A percentile compares a stretch with the other conserved stretches of the same genome.
Conservation (phyloP, 306 rosid genomes). For the Lagenaria siceraria region DNA sequence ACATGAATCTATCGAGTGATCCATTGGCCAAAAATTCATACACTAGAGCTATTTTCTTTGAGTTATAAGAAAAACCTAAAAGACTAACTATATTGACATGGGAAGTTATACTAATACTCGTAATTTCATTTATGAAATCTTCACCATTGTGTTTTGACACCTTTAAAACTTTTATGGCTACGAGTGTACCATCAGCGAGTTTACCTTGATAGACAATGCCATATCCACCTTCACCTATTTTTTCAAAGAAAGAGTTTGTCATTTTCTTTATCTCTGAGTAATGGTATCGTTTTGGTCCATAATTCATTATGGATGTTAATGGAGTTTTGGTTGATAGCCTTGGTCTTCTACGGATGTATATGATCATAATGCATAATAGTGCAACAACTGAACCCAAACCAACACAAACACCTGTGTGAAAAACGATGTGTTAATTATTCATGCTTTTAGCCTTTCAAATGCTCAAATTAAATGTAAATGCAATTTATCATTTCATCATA, state of each 20-base stretch:
- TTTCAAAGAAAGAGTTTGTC: neutral
- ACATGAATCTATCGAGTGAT: neutral
- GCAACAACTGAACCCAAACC: neutral
- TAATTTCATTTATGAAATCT: neutral
- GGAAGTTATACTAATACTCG: neutral
- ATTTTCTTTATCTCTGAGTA: neutral
- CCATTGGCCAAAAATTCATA: constrained; percentile 7
- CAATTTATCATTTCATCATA: too few species aligned
- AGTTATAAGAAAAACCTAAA: neutral
- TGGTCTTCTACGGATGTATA: neutral
- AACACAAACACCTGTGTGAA: neutral
- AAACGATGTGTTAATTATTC: too few species aligned
- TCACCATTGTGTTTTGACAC: neutral
- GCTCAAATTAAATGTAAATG: too few species aligned
- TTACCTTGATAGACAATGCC: neutral
- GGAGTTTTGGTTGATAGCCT: neutral
- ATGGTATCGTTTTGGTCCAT: neutral
- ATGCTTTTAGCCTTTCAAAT: too few species aligned
- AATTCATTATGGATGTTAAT: neutral
- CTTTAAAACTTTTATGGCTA: constrained; percentile 5
- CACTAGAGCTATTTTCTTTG: neutral
- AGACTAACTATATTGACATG: constrained; percentile 5
- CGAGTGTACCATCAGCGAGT: neutral
- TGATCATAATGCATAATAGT: neutral
- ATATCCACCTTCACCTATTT: constrained; percentile 7